Evolutionary conservation across 768 basidiomycete genomes (phyloP).

Genomic region (Termitomyces heimii): DNA sequence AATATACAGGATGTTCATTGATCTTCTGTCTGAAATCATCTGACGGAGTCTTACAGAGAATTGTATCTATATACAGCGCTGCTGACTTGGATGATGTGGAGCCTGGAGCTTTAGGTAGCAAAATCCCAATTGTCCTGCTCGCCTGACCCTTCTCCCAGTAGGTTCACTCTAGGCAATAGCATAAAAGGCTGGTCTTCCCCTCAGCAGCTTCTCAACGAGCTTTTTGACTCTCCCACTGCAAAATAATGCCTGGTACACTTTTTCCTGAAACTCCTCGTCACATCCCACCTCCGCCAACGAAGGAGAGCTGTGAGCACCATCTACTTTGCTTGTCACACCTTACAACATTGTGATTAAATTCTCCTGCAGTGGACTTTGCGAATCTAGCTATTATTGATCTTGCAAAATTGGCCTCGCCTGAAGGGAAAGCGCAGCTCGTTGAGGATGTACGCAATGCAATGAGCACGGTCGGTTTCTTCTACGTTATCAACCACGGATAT

Average conservation of each 20-base stretch:
- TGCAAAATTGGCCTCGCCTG: constrained; percentile 29
- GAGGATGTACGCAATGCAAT: constrained; percentile 41
- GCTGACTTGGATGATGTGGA: neutral
- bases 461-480: constrained; percentile 37
- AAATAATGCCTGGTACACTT: constrained; percentile 9
- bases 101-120: neutral
- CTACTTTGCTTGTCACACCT: neutral
- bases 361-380: constrained; percentile 28
- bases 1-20: neutral
- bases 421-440: constrained; percentile 33
- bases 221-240: too few relatives aligned
- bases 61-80: neutral
- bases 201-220: too few relatives aligned
- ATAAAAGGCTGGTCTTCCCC: too few relatives aligned
- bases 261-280: constrained; percentile 31
- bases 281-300: constrained; percentile 15
- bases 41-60: neutral
- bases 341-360: neutral
- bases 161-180: too few relatives aligned
- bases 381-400: constrained; percentile 51
- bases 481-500: constrained; percentile 43
- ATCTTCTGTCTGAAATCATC: neutral
- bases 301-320: constrained; percentile 5
- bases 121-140: too few relatives aligned
- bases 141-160: too few relatives aligned